Conservation (phyloP, 2,329 filamentous ascomycete species). For the Cladorrhinum sp. region DNA sequence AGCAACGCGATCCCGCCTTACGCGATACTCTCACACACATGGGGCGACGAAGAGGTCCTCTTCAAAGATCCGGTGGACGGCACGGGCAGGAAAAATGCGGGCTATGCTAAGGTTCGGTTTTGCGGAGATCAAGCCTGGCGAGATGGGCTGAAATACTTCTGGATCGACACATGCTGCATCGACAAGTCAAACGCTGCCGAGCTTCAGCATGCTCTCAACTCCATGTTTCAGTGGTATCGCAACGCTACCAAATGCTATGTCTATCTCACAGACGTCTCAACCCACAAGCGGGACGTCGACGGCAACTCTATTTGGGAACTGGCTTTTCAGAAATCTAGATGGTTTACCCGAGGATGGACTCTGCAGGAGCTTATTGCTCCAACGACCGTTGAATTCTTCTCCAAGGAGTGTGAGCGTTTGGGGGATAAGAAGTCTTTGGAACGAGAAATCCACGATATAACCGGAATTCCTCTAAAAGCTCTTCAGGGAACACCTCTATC, state of each 20-base stretch:
- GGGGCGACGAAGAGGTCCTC: constrained; percentile 12
- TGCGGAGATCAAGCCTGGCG: background rate
- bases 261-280: constrained; percentile 8
- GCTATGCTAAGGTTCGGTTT: constrained; percentile 7
- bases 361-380: constrained; percentile 19
- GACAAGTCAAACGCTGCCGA: constrained; percentile 17
- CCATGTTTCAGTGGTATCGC: constrained; percentile 17
- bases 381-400: background rate
- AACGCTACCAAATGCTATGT: constrained; percentile 9
- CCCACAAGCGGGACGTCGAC: background rate
- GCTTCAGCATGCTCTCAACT: constrained; percentile 18
- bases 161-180: constrained; percentile 17
- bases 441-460: constrained; percentile 11
- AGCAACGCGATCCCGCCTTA: constrained; percentile 13
- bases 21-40: constrained; percentile 18
- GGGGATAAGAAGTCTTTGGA: constrained; percentile 9
- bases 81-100: background rate
- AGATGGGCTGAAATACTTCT: constrained; percentile 6
- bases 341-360: constrained; percentile 15
- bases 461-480: constrained; percentile 10
- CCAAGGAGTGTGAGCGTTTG: background rate
- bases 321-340: background rate
- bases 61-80: background rate
- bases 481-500: constrained; percentile 12
- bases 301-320: background rate